Conservation (phyloP, 176 grass and related monocot species). For the Phragmites australis region DNA sequence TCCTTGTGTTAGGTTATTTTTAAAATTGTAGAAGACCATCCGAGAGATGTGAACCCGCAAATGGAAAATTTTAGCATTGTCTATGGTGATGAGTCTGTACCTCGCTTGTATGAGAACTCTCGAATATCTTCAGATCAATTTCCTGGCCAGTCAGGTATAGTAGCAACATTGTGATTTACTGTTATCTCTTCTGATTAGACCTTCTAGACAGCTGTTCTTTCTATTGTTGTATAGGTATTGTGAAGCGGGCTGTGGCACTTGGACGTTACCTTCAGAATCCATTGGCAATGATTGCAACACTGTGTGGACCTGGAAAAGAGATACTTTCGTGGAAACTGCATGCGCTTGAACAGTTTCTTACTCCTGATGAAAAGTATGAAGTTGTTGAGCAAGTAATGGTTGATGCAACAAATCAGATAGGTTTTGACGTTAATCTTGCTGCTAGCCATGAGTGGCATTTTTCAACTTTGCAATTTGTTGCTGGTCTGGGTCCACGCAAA, state of each 20-base stretch:
- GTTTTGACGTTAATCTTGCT: conserved; percentile 93
- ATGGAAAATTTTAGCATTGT: conserved; percentile 75
- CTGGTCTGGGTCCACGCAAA: conserved; percentile 89
- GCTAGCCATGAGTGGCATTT: conserved; percentile 98
- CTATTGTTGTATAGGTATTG: conserved; percentile 63
- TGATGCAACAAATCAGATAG: conserved; percentile 88
- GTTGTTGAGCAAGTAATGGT: conserved; percentile 97
- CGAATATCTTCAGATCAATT: conserved; percentile 89
- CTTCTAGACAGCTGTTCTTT: conserved; percentile 14
- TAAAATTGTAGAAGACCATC: conserved; percentile 95
- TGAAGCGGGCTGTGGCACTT: conserved; percentile 89
- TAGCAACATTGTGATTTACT: conserved; percentile 25
- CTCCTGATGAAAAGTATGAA: conserved; percentile 92
- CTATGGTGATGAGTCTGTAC: conserved; percentile 88
- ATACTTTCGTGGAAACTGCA: conserved; percentile 97
- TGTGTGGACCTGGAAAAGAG: conserved; percentile 92
- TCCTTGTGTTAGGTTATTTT: conserved; percentile 77
- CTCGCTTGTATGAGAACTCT: conserved; percentile 89
- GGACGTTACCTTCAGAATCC: conserved; percentile 92
- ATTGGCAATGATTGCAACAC: conserved; percentile 85
- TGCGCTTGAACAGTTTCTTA: conserved; percentile 80
- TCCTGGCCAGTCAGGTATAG: conserved; percentile 75
- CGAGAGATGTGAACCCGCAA: conserved; percentile 70
- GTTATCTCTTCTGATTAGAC: background rate
- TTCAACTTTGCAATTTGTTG: conserved; percentile 84